Percentiles rank a stretch among this genome's conserved stretches.
These are phyloP conservation scores for Aspergillus chevalieri DNA, from an alignment of 2,329 filamentous ascomycete species.

Conservation along the genomic window DNA sequence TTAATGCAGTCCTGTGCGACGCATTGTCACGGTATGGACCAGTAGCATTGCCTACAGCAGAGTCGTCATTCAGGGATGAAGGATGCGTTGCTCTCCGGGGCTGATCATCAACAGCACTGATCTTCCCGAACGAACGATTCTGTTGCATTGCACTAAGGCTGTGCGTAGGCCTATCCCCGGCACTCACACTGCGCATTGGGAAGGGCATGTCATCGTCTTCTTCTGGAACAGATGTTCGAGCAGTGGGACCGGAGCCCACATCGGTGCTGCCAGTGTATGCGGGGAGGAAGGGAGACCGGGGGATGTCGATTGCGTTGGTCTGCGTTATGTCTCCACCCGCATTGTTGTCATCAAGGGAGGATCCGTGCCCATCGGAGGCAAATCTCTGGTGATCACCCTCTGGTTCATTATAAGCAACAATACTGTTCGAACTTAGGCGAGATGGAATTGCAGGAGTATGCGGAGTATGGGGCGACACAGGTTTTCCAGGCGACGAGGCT, in stretches of 20 bases:
- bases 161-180: slow-evolving; percentile 31
- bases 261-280: slow-evolving; percentile 30
- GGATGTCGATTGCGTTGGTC: slow-evolving; percentile 44
- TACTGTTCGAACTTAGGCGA: slow-evolving; percentile 83
- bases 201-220: slow-evolving; percentile 41
- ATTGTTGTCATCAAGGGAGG: slow-evolving; percentile 30
- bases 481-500: slow-evolving; percentile 84
- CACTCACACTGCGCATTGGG: slow-evolving; percentile 42
- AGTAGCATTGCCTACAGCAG: slow-evolving; percentile 9
- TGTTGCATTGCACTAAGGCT: slow-evolving; percentile 28
- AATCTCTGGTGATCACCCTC: slow-evolving; percentile 27
- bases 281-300: slow-evolving; percentile 41
- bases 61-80: slow-evolving; percentile 14
- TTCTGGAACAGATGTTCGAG: slow-evolving; percentile 34
- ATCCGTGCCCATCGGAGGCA: slow-evolving; percentile 25
- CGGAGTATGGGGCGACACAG: slow-evolving; percentile 80
- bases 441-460: slow-evolving; percentile 93
- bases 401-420: slow-evolving; percentile 59
- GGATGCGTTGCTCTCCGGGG: slow-evolving; percentile 13
- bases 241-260: slow-evolving; percentile 39
- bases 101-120: slow-evolving; percentile 14
- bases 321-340: slow-evolving; percentile 28
- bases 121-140: slow-evolving; percentile 26
- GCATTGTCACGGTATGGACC: slow-evolving; percentile 14
- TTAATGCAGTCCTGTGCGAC: slow-evolving; percentile 14